Percentiles rank a stretch among this genome's conserved stretches.
phyloP scores from a whole-genome alignment of 495 filamentous ascomycete species.

The Viridothelium virens region DNA sequence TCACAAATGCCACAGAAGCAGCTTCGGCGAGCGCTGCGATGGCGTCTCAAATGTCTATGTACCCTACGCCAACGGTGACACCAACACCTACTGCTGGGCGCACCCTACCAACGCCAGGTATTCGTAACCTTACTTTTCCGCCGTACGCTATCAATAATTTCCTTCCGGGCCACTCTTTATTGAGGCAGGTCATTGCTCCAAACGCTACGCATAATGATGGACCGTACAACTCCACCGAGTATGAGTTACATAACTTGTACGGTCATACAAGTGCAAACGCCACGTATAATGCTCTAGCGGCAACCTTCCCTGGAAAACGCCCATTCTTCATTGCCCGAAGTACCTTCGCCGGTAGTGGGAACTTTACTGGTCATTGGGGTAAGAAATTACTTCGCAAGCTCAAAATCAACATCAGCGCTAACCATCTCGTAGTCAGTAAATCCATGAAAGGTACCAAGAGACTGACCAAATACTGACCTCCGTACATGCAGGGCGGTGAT shows the following conservation, averaged over 20 bases:
- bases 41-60: conserved; percentile 17
- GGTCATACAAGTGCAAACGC: conserved; percentile 20
- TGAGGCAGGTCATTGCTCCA: conserved; percentile 22
- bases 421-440: background rate
- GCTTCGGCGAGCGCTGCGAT: conserved; percentile 19
- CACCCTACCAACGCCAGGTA: conserved; percentile 20
- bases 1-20: conserved; percentile 26
- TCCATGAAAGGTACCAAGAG: background rate
- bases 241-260: conserved; percentile 25
- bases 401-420: background rate
- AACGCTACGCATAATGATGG: conserved; percentile 24
- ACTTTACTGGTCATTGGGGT: conserved; percentile 30
- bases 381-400: conserved; percentile 24
- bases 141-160: conserved; percentile 26
- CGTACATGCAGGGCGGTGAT: conserved; percentile 51
- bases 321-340: conserved; percentile 22
- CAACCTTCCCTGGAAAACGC: conserved; percentile 15
- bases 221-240: conserved; percentile 24
- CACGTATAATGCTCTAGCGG: conserved; percentile 21
- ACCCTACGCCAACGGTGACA: conserved; percentile 16
- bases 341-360: conserved; percentile 22
- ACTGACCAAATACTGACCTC: background rate
- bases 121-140: conserved; percentile 23
- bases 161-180: conserved; percentile 21
- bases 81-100: conserved; percentile 16